Conservation (phyloP, 2,329 filamentous ascomycete genomes). For the Colletotrichum eleusines region DNA sequence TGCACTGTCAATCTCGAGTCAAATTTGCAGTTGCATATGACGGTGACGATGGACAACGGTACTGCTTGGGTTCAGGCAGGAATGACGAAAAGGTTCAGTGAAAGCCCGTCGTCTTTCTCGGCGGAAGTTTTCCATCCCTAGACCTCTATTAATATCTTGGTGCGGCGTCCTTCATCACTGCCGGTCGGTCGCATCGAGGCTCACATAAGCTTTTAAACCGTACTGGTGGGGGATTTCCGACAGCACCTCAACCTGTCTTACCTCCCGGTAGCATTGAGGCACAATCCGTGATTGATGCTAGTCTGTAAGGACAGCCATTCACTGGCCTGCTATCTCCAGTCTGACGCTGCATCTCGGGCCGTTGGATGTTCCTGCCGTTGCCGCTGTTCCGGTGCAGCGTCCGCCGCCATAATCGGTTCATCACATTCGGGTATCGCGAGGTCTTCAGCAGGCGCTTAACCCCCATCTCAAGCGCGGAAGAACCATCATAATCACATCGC, state of each 20-base stretch:
- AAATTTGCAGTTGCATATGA: background rate
- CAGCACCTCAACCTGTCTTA: conserved; percentile 10
- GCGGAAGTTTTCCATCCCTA: conserved; percentile 9
- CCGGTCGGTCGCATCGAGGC: conserved; percentile 25
- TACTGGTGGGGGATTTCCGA: conserved; percentile 18
- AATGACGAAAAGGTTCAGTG: background rate
- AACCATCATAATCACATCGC: conserved; percentile 28
- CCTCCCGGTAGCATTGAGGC: conserved; percentile 2
- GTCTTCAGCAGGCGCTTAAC: conserved; percentile 28
- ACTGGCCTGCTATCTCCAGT: background rate
- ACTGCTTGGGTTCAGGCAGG: background rate
- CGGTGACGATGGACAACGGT: conserved; percentile 1
- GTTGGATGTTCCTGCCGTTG: conserved; percentile 24
- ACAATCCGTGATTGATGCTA: background rate
- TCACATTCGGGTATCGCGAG: conserved; percentile 26
- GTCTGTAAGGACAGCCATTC: conserved; percentile 1
- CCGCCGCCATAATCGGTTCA: conserved; percentile 10
- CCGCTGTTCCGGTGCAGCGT: background rate
- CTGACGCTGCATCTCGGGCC: background rate
- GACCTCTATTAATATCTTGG: conserved; percentile 31
- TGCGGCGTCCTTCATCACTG: conserved; percentile 6
- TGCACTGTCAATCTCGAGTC: background rate
- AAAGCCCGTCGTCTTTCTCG: background rate
- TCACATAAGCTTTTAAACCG: conserved; percentile 27
- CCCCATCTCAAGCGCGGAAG: background rate